phyloP scores from a whole-genome alignment of 345 rosid genomes.

The Eucalyptus dawsonii region DNA sequence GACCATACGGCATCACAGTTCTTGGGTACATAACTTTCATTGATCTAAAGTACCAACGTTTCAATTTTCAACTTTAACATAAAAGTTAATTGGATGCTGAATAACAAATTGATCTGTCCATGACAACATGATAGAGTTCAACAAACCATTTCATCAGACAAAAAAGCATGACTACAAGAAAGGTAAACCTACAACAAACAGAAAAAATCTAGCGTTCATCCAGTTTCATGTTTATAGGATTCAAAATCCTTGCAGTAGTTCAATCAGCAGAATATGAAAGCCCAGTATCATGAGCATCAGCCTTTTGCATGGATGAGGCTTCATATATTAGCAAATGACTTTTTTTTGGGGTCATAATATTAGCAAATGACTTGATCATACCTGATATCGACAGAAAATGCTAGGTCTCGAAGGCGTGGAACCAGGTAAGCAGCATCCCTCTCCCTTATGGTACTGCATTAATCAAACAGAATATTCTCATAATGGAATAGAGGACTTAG shows the following conservation, averaged over 20 bases:
- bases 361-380: not conserved
- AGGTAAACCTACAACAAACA: not conserved
- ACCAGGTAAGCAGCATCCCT: slow-evolving; percentile 65
- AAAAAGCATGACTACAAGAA: not conserved
- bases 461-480: not conserved
- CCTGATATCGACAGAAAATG: slow-evolving; percentile 46
- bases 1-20: not conserved
- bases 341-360: not conserved
- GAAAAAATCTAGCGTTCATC: not conserved
- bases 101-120: not conserved
- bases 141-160: not conserved
- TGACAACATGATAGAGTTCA: not conserved
- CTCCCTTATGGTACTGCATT: slow-evolving; percentile 59
- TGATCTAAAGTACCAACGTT: not conserved
- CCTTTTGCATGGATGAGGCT: not conserved
- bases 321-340: not conserved
- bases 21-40: not conserved
- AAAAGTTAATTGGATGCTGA: not conserved
- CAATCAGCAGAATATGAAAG: not conserved
- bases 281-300: not conserved
- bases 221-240: not conserved
- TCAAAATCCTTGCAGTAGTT: not conserved
- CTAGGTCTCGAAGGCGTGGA: slow-evolving; percentile 84
- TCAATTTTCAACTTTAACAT: not conserved
- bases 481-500: not conserved